Conservation (phyloP, 2,329 filamentous ascomycete genomes). For the Didymella exigua region DNA sequence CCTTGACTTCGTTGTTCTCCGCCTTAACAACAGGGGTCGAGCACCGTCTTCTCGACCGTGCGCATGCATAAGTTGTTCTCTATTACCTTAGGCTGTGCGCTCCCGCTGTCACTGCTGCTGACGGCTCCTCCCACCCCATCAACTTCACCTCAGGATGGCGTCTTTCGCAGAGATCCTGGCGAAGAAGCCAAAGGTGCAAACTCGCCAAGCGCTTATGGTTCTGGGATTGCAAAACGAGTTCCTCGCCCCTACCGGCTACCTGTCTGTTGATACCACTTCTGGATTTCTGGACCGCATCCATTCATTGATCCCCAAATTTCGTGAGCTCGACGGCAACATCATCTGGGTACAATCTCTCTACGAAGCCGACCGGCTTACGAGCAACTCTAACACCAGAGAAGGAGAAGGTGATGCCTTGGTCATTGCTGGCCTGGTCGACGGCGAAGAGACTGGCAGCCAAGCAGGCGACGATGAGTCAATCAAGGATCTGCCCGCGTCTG, state of each 20-base stretch:
- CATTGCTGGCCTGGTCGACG: conserved; percentile 47
- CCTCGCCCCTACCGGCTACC: conserved; percentile 67
- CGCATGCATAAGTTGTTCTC: conserved; percentile 6
- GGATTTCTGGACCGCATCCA: conserved; percentile 72
- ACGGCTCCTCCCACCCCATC: not conserved
- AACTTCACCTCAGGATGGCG: conserved; percentile 36
- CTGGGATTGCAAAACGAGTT: conserved; percentile 94
- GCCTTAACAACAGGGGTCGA: not conserved
- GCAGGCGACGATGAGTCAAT: conserved; percentile 42
- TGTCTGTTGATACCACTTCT: conserved; percentile 68
- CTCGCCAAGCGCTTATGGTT: conserved; percentile 74
- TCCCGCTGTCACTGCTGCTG: conserved; percentile 1
- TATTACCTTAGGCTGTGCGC: conserved; percentile 5
- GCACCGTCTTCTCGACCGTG: not conserved
- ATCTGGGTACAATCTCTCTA: conserved; percentile 86
- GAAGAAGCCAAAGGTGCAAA: conserved; percentile 60
- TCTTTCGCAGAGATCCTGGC: conserved; percentile 53
- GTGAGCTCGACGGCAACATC: conserved; percentile 68
- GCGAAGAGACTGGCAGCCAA: conserved; percentile 41
- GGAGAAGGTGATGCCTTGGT: conserved; percentile 55
- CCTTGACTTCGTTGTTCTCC: not conserved
- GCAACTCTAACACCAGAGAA: conserved; percentile 56
- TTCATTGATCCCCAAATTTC: conserved; percentile 73
- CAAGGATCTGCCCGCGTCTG: conserved; percentile 31
- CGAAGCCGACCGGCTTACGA: conserved; percentile 63